Evolutionary conservation across 208 protist species (phyloP).

Genomic region (Crithidia mellificae): DNA sequence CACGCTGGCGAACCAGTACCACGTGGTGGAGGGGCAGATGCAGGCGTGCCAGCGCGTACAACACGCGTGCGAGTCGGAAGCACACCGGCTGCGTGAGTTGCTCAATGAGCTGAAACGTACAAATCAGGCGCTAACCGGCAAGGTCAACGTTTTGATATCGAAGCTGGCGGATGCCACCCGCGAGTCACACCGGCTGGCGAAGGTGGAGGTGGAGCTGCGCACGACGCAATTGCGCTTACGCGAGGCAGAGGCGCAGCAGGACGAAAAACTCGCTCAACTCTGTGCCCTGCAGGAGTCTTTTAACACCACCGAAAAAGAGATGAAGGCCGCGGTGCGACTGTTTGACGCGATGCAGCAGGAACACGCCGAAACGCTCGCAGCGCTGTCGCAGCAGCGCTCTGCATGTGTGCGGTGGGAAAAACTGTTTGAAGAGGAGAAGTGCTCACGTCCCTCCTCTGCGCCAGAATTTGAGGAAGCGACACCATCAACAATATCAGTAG

Average conservation of each 20-base stretch:
- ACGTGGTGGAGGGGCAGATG: too few species aligned
- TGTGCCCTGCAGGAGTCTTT: slow-evolving; percentile 3
- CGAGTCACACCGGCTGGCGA: slow-evolving; percentile 22
- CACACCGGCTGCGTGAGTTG: too few species aligned
- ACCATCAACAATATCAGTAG: neutral
- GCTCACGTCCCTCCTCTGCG: neutral
- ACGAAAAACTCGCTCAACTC: slow-evolving; percentile 7
- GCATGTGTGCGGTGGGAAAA: slow-evolving; percentile 33
- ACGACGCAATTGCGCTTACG: slow-evolving; percentile 28
- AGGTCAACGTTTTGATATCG: too few species aligned
- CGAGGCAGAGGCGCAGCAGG: slow-evolving; percentile 22
- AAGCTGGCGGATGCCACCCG: too few species aligned
- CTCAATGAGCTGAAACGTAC: too few species aligned
- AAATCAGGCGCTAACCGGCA: too few species aligned
- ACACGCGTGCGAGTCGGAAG: too few species aligned
- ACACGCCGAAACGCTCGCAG: slow-evolving; percentile 24
- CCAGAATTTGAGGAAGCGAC: too few species aligned
- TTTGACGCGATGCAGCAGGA: slow-evolving; percentile 26
- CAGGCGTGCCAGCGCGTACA: too few species aligned
- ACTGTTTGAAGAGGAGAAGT: slow-evolving; percentile 1
- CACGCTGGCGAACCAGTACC: too few species aligned
- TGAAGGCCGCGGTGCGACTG: slow-evolving; percentile 11
- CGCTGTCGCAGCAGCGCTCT: slow-evolving; percentile 30
- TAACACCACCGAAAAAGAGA: slow-evolving; percentile 8
- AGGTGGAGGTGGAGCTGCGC: slow-evolving; percentile 21